phyloP scores from a whole-genome alignment of 768 basidiomycete species.

The Pseudohyphozyma bogoriensis region DNA sequence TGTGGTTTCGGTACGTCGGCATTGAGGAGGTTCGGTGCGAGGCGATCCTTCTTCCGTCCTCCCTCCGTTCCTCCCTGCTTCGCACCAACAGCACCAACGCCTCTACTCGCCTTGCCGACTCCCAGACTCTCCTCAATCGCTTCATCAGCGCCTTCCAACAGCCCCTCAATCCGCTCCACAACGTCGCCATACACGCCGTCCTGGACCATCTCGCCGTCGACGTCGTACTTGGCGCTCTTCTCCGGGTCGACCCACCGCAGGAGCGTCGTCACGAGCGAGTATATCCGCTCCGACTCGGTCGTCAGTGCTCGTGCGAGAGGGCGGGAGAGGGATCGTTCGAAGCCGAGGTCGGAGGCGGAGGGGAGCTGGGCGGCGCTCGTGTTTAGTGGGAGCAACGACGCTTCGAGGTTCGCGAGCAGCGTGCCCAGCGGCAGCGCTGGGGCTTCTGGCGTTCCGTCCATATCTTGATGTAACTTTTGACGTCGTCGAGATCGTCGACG shows the following conservation, averaged over 20 bases:
- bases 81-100: conserved; percentile 2
- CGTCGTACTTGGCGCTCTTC: conserved; percentile 34
- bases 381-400: conserved; percentile 30
- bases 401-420: conserved; percentile 7
- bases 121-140: conserved; percentile 70
- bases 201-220: conserved; percentile 59
- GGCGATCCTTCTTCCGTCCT: conserved; percentile 1
- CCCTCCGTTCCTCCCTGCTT: not conserved
- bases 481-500: too few relatives aligned
- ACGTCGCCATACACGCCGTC: conserved; percentile 69
- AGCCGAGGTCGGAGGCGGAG: conserved; percentile 61
- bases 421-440: not conserved
- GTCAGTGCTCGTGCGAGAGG: conserved; percentile 63
- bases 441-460: too few relatives aligned
- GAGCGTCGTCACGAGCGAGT: conserved; percentile 52
- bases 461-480: too few relatives aligned
- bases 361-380: conserved; percentile 37
- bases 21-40: conserved; percentile 48
- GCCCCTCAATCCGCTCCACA: conserved; percentile 71
- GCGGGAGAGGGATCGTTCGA: conserved; percentile 76
- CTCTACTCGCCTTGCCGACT: conserved; percentile 46
- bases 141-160: conserved; percentile 77
- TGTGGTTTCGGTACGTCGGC: conserved; percentile 76
- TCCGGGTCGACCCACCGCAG: conserved; percentile 49
- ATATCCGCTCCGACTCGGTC: conserved; percentile 53